Evolutionary conservation across 2,329 filamentous ascomycete genomes (phyloP).

Genomic region (Fusarium nygamai): DNA sequence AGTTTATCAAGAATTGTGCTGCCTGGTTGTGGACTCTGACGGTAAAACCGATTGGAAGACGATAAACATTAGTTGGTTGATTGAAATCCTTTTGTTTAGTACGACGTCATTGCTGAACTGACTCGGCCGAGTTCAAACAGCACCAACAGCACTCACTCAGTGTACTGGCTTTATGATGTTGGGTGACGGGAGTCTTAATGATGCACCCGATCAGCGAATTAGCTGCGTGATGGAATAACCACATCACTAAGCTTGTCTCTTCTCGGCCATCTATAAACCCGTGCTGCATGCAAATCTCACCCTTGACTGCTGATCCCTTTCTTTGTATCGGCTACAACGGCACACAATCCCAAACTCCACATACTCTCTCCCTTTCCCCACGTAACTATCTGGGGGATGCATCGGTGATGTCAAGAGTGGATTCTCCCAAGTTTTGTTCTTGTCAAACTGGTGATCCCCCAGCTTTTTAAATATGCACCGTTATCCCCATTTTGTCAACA

Average conservation of each 20-base stretch:
- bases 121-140: not conserved
- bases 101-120: not conserved
- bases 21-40: conserved; percentile 5
- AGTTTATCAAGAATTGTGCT: conserved; percentile 19
- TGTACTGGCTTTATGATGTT: not conserved
- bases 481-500: not conserved
- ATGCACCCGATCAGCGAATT: conserved; percentile 9
- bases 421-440: not conserved
- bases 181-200: not conserved
- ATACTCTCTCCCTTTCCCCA: not conserved
- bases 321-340: conserved; percentile 23
- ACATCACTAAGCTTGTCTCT: conserved; percentile 1
- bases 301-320: conserved; percentile 5
- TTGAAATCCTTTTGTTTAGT: not conserved
- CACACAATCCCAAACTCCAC: conserved; percentile 18
- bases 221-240: conserved; percentile 1
- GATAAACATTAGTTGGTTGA: not conserved
- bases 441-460: not conserved
- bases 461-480: conserved; percentile 25
- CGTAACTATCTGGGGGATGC: not conserved
- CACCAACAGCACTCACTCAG: no score
- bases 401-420: conserved; percentile 38
- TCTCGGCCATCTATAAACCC: not conserved
- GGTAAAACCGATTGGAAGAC: conserved; percentile 2
- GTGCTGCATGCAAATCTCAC: not conserved